phyloP scores from a whole-genome alignment of 345 rosid species.

The Boechera divaricarpa region DNA sequence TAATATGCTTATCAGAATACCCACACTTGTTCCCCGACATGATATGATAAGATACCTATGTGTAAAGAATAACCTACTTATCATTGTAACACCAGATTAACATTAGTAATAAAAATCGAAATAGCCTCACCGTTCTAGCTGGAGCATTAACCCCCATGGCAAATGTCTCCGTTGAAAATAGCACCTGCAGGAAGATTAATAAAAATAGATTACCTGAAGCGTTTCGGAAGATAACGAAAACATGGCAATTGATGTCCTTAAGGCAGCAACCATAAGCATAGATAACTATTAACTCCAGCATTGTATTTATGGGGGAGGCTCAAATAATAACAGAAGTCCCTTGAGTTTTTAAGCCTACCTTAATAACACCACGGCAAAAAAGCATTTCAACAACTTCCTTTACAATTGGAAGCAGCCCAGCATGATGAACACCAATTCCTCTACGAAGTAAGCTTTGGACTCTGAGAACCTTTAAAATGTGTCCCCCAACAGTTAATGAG shows the following conservation, averaged over 20 bases:
- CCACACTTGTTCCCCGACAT: not conserved
- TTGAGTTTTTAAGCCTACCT: slow-evolving; percentile 54
- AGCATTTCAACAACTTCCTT: slow-evolving; percentile 99
- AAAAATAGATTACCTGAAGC: slow-evolving; percentile 22
- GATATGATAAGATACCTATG: no score
- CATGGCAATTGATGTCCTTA: not conserved
- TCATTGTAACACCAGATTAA: not conserved
- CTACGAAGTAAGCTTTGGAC: slow-evolving; percentile 85
- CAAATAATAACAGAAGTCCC: slow-evolving; percentile 9
- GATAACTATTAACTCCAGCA: not conserved
- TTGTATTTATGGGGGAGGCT: not conserved
- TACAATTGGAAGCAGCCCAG: slow-evolving; percentile 98
- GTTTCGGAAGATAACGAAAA: not conserved
- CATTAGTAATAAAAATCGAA: slow-evolving; percentile 14
- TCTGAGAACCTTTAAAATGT: slow-evolving; percentile 72
- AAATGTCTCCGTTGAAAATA: slow-evolving; percentile 98
- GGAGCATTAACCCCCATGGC: slow-evolving; percentile 99
- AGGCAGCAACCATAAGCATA: slow-evolving; percentile 17
- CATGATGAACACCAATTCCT: slow-evolving; percentile 99
- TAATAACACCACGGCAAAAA: slow-evolving; percentile 95
- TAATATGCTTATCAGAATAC: slow-evolving; percentile 2
- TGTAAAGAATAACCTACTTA: no score
- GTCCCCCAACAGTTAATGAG: slow-evolving; percentile 38
- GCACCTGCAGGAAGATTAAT: slow-evolving; percentile 60
- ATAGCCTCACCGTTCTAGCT: slow-evolving; percentile 84